Conservation (phyloP, 2,329 filamentous ascomycete genomes). For the Fusarium guadeloupense region DNA sequence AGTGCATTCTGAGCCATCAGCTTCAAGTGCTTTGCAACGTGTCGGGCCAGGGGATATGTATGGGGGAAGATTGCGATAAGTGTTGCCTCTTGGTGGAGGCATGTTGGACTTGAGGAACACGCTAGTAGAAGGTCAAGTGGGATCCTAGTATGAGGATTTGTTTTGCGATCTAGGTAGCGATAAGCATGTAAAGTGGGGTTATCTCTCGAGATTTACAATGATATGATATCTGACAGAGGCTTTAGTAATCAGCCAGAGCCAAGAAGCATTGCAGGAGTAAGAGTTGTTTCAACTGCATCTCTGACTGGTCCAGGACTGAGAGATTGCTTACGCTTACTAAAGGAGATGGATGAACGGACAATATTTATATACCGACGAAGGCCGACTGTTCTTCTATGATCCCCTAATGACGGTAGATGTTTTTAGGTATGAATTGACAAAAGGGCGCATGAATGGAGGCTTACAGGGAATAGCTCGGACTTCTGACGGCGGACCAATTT, state of each 20-base stretch:
- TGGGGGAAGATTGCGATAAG: background rate
- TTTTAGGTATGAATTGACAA: no score
- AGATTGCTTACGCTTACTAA: background rate
- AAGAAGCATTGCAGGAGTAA: no score
- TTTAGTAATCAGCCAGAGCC: no score
- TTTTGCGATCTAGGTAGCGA: background rate
- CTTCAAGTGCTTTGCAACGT: background rate
- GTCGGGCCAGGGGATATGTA: no score
- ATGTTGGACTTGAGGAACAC: background rate
- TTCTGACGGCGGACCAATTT: no score
- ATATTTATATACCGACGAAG: background rate
- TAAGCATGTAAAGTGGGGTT: background rate
- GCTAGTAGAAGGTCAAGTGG: background rate
- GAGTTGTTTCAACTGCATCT: no score
- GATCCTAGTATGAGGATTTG: no score
- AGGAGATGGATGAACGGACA: background rate
- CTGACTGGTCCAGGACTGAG: background rate
- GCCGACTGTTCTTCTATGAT: no score
- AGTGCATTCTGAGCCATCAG: background rate
- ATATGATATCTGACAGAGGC: no score
- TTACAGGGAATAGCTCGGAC: no score
- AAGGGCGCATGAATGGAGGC: no score
- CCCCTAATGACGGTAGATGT: no score
- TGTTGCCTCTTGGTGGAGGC: background rate
- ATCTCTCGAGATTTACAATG: background rate